Percentiles rank a stretch among this genome's conserved stretches.
phyloP scores from a whole-genome alignment of 176 grass and related monocot genomes.

The Oropetium thomaeum region DNA sequence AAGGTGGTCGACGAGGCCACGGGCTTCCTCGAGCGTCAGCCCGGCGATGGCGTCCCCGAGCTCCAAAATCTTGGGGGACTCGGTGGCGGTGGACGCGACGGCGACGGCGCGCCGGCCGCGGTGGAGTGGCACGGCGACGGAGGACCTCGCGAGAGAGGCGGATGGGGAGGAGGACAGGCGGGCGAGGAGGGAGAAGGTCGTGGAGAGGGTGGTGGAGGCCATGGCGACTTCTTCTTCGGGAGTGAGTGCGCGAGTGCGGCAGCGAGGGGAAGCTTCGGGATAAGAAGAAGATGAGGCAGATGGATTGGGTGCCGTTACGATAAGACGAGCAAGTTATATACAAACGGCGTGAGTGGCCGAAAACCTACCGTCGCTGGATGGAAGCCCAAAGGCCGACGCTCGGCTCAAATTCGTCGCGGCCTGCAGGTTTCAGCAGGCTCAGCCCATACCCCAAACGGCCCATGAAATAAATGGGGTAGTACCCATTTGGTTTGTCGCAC shows the following conservation, averaged over 20 bases:
- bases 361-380: neutral
- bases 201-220: constrained; percentile 59
- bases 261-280: neutral
- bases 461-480: too few relatives aligned
- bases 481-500: too few relatives aligned
- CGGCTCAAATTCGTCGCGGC: too few relatives aligned
- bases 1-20: constrained; percentile 67
- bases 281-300: constrained; percentile 35
- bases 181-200: constrained; percentile 56
- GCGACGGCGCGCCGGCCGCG: constrained; percentile 33
- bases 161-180: constrained; percentile 40
- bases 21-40: constrained; percentile 83
- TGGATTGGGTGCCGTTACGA: constrained; percentile 17
- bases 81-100: constrained; percentile 40
- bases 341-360: constrained; percentile 7
- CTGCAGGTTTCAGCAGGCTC: too few relatives aligned
- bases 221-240: constrained; percentile 14
- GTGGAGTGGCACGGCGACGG: constrained; percentile 11
- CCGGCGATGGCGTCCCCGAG: constrained; percentile 65
- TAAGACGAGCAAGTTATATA: constrained; percentile 8
- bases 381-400: too few relatives aligned
- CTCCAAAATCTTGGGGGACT: constrained; percentile 63
- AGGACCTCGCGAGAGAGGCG: constrained; percentile 25
- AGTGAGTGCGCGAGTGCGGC: neutral
- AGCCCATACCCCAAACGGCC: too few relatives aligned